These are phyloP conservation scores for Euphorbia celastroides DNA, from an alignment of 441 rosid genomes.

Conservation along the genomic window DNA sequence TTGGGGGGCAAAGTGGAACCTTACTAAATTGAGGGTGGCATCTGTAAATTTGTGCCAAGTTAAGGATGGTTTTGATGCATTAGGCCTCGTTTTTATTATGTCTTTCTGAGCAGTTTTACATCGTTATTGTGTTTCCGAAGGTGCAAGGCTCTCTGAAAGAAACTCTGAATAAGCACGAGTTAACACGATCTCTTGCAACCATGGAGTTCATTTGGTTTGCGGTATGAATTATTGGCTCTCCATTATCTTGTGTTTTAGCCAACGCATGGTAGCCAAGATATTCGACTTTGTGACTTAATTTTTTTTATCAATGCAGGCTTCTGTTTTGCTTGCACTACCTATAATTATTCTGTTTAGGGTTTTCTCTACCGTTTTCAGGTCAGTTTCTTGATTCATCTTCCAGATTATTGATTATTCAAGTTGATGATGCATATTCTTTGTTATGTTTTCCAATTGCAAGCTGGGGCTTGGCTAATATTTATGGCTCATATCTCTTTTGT, in stretches of 20 bases:
- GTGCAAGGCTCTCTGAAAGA: constrained; percentile 65
- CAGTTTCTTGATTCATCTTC: constrained; percentile 25
- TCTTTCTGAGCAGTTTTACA: not conserved
- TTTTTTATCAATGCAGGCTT: constrained; percentile 59
- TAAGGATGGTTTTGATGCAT: too few species aligned
- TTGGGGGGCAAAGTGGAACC: too few species aligned
- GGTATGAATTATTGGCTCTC: constrained; percentile 38
- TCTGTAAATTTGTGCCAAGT: too few species aligned
- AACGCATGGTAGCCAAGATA: not conserved
- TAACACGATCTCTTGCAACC: constrained; percentile 85
- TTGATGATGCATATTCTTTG: not conserved
- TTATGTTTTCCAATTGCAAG: not conserved
- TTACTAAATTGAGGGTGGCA: too few species aligned
- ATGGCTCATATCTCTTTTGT: constrained; percentile 1
- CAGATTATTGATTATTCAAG: not conserved
- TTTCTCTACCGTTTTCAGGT: constrained; percentile 51
- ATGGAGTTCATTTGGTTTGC: constrained; percentile 91
- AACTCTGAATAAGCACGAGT: constrained; percentile 60
- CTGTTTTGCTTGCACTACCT: constrained; percentile 75
- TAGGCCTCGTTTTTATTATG: too few species aligned
- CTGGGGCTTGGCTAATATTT: not conserved
- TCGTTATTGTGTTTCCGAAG: constrained; percentile 29
- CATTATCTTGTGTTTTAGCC: constrained; percentile 10
- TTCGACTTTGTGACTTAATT: not conserved
- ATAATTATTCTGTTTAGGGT: constrained; percentile 44